Evolutionary conservation across 768 basidiomycete species (phyloP), one percentile per base, ranked within the genome.

Genomic region (Russula ochroleuca): DNA sequence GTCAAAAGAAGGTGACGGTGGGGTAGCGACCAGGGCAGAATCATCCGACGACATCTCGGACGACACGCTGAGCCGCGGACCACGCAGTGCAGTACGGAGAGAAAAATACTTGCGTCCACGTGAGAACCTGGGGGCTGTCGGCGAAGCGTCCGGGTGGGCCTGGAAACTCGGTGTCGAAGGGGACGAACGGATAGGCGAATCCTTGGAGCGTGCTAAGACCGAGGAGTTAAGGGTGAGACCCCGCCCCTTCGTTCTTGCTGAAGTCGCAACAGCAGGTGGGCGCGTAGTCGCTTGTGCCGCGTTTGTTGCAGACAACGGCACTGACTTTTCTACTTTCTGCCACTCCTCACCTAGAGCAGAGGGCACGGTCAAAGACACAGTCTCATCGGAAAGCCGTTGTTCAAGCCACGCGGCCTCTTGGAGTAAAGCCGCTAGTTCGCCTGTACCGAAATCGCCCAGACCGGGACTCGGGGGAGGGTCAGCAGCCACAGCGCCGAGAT

Each of bases 41-140:
- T 88, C 87, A 66, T 90, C 87, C 7, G 85, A 86, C 0, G 86
- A 88, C 59, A 85, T 73, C 67, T 84, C 82, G 2, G 84, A 85
- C 1, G 80, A 82, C 23, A 82, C 75, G 69, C 88, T 90, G 40
- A 83, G 75, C 17, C 88, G 80, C 25, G 81, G 77, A 2, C 77
- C 71, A 61, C 77, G 72, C 10, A 77, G 75, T 5, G 80, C 74
- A 73, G 78, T 8, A 79, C 79, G 55, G 81, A 75, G 48, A 80
- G 69, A 68, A 41, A 65, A 67, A 45, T 68, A 70, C 49, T 65
- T 59, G 28, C 64, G 64, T 43, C 25, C 59, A 38, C 52, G 69
- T 41, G 41, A 3, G 23, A 81, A 81, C 68, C 81, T 84, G 21
- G 81, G 79, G 5, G 82, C 83, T 6, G 80, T 79, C 7, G 77